Base-by-base conservation (phyloP, 352 stramenopile genomes). In the Globisporangium parvum region DNA sequence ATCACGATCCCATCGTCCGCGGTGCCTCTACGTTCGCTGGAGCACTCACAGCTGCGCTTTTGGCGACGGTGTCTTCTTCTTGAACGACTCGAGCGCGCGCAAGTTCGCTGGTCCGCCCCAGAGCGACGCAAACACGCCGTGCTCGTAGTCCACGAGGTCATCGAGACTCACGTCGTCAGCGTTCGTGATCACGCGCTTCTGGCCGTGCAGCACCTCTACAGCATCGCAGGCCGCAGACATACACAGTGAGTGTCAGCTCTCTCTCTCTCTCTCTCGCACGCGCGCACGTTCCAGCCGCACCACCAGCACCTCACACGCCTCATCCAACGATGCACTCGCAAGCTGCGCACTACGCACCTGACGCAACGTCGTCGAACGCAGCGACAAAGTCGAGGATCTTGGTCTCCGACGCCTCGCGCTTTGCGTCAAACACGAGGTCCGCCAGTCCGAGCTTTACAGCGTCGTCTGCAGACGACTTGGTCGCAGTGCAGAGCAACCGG, bases 91-190 rank as follows among this genome's bases (percentile, higher is more conserved):
- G 4, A 93, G 64, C 0, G 82, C 82, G n/a, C 75, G 63, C 11
- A 89, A 60, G 55, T 93, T 93, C 17, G 76, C 70, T n/a, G 80
- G 78, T 9, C 82, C 82, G 18, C 80, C 82, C 82, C 82, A 93
- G 17, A 93, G 64, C 12, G 69, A 71, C 37, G 69, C 75, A 57
- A 93, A 93, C 5, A 90, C 67, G 15, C 69, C 61, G 26, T 85
- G 78, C 48, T 93, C 82, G 40, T 75, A 80, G 23, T 66, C 75
- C 18, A 87, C 63, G 24, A 88, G 63, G 28, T 75, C 69, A 46
- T 87, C 69, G 10, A 90, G 57, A 52, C 65, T 81, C 23, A 89
- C 71, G 31, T 92, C 81, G 46, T 93, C 82, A 5, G 77, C 77
- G 47, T 66, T 72, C 23, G 80, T 80, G 44, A 92, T 77, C n/a